A percentile compares a stretch with the other conserved stretches of the same genome.
These are phyloP conservation scores for Astraeus odoratus DNA, from an alignment of 768 basidiomycete genomes.

Conservation along the genomic window DNA sequence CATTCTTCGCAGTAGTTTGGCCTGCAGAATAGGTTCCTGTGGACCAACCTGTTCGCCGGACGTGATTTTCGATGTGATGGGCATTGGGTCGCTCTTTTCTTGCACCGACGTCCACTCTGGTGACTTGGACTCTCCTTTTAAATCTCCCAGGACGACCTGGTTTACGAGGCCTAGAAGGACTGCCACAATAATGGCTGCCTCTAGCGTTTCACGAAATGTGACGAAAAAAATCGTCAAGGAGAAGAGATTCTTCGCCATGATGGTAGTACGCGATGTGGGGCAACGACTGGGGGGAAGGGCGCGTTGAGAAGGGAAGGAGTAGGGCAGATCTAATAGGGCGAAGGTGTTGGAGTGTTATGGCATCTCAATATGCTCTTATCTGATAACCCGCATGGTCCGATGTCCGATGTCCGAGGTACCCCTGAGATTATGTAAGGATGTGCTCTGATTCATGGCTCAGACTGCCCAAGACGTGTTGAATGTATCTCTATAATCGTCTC, in stretches of 20 bases:
- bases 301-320: background rate
- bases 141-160: conserved; percentile 56
- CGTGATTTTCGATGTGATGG: background rate
- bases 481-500: too few species aligned
- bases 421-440: too few species aligned
- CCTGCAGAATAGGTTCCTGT: conserved; percentile 18
- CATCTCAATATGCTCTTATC: conserved; percentile 1
- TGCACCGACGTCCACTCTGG: background rate
- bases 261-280: background rate
- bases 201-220: conserved; percentile 90
- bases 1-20: conserved; percentile 57
- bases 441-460: background rate
- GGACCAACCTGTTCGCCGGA: background rate
- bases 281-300: conserved; percentile 7
- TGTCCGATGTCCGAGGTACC: conserved; percentile 3
- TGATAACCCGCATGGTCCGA: conserved; percentile 9
- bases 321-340: background rate
- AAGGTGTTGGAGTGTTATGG: background rate
- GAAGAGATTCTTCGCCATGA: conserved; percentile 70
- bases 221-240: conserved; percentile 95
- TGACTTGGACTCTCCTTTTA: conserved; percentile 3
- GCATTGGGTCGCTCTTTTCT: too few species aligned
- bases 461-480: too few species aligned
- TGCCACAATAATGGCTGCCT: conserved; percentile 87
- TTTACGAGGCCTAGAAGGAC: conserved; percentile 90